A percentile compares a stretch with the other conserved stretches of the same genome.
phyloP scores from a whole-genome alignment of 179 eudicot species.

The Gypsophila paniculata region DNA sequence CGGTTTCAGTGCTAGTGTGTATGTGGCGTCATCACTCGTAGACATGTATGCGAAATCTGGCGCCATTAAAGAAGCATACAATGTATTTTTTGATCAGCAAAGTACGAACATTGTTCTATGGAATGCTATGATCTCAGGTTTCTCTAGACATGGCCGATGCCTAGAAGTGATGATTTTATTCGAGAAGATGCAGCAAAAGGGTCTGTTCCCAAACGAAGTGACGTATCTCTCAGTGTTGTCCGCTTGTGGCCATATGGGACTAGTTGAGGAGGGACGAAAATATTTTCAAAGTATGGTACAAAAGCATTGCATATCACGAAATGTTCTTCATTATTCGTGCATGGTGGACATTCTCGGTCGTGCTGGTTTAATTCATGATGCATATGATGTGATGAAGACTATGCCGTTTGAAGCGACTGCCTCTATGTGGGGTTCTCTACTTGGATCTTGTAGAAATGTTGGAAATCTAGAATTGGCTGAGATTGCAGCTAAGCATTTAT shows the following conservation, averaged over 20 bases:
- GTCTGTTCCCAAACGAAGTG: conserved; percentile 62
- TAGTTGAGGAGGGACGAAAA: conserved; percentile 54
- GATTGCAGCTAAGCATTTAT: conserved; percentile 62
- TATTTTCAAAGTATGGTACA: conserved; percentile 47
- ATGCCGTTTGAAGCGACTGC: conserved; percentile 78
- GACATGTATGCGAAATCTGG: conserved; percentile 79
- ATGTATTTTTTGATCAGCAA: conserved; percentile 42
- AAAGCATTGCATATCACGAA: conserved; percentile 45
- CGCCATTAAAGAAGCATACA: conserved; percentile 49
- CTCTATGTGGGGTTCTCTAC: conserved; percentile 76
- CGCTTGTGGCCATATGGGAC: conserved; percentile 66
- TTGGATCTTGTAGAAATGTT: conserved; percentile 57
- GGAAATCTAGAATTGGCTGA: conserved; percentile 56
- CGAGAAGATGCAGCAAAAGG: conserved; percentile 76
- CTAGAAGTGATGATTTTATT: conserved; percentile 62
- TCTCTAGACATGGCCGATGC: conserved; percentile 62
- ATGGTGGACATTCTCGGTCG: conserved; percentile 79
- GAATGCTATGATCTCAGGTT: conserved; percentile 79
- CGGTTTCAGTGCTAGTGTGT: conserved; percentile 43
- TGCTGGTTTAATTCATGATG: conserved; percentile 52
- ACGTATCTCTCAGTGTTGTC: conserved; percentile 59
- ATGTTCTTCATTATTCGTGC: conserved; percentile 56
- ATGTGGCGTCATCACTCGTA: conserved; percentile 51
- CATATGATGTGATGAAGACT: conserved; percentile 48
- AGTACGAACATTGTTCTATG: conserved; percentile 49